These are phyloP conservation scores for Populus hybrid DNA, from an alignment of 441 rosid species.

Conservation along the genomic window DNA sequence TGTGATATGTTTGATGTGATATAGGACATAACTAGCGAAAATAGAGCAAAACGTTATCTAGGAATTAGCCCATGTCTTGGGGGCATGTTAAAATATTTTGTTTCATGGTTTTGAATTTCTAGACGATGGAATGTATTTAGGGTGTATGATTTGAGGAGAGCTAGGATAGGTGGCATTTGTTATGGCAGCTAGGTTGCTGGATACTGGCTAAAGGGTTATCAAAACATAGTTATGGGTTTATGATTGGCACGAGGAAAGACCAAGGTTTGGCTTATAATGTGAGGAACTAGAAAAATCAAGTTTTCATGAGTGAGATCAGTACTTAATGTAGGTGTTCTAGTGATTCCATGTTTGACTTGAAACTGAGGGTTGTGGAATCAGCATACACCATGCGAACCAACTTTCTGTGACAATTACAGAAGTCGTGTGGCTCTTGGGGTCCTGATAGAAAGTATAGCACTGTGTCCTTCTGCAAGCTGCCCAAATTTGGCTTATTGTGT, in stretches of 20 bases:
- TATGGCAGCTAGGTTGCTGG: neutral
- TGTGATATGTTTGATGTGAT: neutral
- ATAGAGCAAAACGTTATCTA: neutral
- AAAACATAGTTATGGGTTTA: neutral
- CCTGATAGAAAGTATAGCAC: neutral
- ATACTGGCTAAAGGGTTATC: neutral
- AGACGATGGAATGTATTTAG: neutral
- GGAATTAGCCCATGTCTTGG: neutral
- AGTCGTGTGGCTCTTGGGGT: neutral
- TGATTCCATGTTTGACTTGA: neutral
- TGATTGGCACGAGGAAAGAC: constrained; percentile 5
- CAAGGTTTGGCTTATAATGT: neutral
- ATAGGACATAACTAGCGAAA: constrained; percentile 2
- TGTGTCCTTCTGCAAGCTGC: neutral
- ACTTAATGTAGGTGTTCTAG: neutral
- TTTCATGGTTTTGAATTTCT: neutral
- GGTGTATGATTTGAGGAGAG: neutral
- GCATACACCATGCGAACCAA: neutral
- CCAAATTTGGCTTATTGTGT: neutral
- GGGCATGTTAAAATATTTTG: neutral
- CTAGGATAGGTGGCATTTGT: neutral
- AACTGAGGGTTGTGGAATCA: neutral
- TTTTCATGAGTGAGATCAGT: neutral
- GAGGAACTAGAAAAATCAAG: neutral
- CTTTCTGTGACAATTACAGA: neutral